These are phyloP conservation scores for Dactylellina parvicollis DNA, from an alignment of 2,329 filamentous ascomycete genomes.

Conservation along the genomic window DNA sequence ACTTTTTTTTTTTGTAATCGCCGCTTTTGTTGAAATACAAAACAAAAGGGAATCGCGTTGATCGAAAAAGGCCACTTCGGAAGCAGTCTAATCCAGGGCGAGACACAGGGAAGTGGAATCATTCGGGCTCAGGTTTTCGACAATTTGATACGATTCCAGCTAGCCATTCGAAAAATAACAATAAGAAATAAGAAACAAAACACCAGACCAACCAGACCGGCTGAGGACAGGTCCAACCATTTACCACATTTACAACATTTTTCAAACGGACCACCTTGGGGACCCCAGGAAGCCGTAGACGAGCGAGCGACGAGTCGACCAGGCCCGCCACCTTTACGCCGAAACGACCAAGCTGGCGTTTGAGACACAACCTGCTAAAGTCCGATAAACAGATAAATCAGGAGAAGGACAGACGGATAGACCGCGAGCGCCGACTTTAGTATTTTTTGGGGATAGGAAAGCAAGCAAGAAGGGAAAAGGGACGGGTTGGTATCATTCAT, in stretches of 20 bases:
- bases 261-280: too few relatives aligned
- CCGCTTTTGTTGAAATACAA: too few relatives aligned
- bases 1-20: too few relatives aligned
- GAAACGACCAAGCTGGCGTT: conserved; percentile 39
- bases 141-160: not conserved
- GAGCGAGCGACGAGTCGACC: conserved; percentile 27
- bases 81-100: not conserved
- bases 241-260: too few relatives aligned
- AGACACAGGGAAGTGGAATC: too few relatives aligned
- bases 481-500: not conserved
- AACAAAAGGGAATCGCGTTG: too few relatives aligned
- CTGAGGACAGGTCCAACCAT: not conserved
- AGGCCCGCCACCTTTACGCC: conserved; percentile 20
- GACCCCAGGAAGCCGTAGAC: conserved; percentile 28
- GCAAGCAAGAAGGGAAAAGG: not conserved
- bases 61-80: too few relatives aligned
- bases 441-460: not conserved
- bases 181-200: too few relatives aligned
- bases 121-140: too few relatives aligned
- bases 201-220: not conserved
- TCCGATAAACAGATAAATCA: conserved; percentile 22
- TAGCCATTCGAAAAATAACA: too few relatives aligned
- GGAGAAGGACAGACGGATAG: conserved; percentile 26
- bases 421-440: conserved; percentile 10
- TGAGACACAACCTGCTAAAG: conserved; percentile 25